phyloP scores from a whole-genome alignment of 352 stramenopile species.

The Pythium aquatile region DNA sequence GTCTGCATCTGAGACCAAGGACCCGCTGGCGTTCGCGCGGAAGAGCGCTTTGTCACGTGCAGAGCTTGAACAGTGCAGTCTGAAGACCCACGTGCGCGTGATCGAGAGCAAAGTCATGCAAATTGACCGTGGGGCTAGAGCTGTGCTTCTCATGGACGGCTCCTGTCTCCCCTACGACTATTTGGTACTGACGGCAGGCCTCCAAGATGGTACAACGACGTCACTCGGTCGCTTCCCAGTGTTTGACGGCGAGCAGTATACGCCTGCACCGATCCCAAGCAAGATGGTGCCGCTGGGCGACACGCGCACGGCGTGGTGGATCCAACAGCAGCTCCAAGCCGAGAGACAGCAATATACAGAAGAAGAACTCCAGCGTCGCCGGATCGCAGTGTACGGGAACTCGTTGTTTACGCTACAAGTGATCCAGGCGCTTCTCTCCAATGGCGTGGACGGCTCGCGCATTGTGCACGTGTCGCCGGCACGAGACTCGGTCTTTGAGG shows the following conservation, averaged over 20 bases:
- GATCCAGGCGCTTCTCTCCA: slow-evolving; percentile 49
- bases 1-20: slow-evolving; percentile 3
- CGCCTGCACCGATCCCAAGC: slow-evolving; percentile 8
- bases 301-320: slow-evolving; percentile 23
- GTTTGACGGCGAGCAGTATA: slow-evolving; percentile 28
- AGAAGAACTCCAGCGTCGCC: slow-evolving; percentile 12
- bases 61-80: slow-evolving; percentile 39
- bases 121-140: slow-evolving; percentile 47
- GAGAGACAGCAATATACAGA: neutral
- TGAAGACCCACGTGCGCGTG: slow-evolving; percentile 47
- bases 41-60: slow-evolving; percentile 36
- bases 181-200: slow-evolving; percentile 56
- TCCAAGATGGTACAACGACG: slow-evolving; percentile 38
- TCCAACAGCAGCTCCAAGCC: slow-evolving; percentile 18
- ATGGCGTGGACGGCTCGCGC: slow-evolving; percentile 37
- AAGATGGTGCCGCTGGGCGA: slow-evolving; percentile 28
- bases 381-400: slow-evolving; percentile 64
- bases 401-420: slow-evolving; percentile 69
- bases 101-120: slow-evolving; percentile 47
- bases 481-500: slow-evolving; percentile 54
- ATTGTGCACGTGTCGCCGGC: slow-evolving; percentile 60
- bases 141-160: slow-evolving; percentile 60
- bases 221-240: slow-evolving; percentile 22
- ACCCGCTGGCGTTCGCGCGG: slow-evolving; percentile 46
- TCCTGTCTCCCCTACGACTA: slow-evolving; percentile 69